A percentile compares a stretch with the other conserved stretches of the same genome.
Conservation (phyloP, 2,329 filamentous ascomycete genomes). For the Thelonectria blattea region DNA sequence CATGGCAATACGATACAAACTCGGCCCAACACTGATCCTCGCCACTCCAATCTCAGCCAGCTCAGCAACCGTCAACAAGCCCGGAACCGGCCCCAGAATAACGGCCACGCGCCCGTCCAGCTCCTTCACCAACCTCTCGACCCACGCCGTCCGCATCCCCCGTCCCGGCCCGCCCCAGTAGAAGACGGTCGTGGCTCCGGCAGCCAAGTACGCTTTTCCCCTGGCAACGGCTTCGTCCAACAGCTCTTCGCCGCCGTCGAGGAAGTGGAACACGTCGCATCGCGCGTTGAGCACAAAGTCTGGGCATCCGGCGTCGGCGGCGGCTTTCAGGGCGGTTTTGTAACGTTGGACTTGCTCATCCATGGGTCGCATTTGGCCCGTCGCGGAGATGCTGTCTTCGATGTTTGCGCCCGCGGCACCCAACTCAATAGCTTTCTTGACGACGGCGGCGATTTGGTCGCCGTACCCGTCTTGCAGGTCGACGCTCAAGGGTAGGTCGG, state of each 20-base stretch:
- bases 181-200: constrained; percentile 65
- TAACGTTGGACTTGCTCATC: constrained; percentile 58
- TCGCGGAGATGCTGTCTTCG: constrained; percentile 55
- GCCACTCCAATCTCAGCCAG: constrained; percentile 58
- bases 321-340: constrained; percentile 48
- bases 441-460: constrained; percentile 50
- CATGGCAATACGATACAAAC: constrained; percentile 51
- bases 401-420: constrained; percentile 66
- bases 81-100: constrained; percentile 45
- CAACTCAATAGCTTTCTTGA: constrained; percentile 52
- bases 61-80: constrained; percentile 50
- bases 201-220: constrained; percentile 62
- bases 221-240: constrained; percentile 58
- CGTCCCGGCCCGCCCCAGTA: constrained; percentile 60
- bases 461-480: constrained; percentile 69
- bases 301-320: constrained; percentile 54
- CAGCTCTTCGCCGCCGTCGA: constrained; percentile 41
- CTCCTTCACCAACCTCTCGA: constrained; percentile 52
- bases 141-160: constrained; percentile 53
- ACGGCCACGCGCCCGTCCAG: constrained; percentile 59
- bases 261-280: constrained; percentile 57
- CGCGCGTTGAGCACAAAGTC: constrained; percentile 65
- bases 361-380: constrained; percentile 43
- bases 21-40: constrained; percentile 61
- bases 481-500: constrained; percentile 57